Evolutionary conservation across 2,329 filamentous ascomycete species (phyloP).

Genomic region (Moelleriella libera): DNA sequence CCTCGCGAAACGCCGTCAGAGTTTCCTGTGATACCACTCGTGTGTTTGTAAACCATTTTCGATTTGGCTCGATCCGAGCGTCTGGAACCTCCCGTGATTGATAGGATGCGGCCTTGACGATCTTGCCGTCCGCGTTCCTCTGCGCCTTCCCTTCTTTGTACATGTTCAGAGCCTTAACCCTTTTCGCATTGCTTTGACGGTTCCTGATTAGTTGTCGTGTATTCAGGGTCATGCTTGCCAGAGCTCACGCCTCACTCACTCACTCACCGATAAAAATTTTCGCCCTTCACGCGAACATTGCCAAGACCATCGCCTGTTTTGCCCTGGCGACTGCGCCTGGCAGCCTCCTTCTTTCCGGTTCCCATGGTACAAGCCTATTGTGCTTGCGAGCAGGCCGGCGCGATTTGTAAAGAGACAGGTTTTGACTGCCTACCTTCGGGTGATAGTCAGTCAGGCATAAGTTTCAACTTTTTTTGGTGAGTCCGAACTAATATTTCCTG

Average conservation of each 20-base stretch:
- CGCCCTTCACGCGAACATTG: constrained; percentile 88
- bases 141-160: constrained; percentile 76
- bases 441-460: no score
- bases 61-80: constrained; percentile 85
- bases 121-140: constrained; percentile 69
- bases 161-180: constrained; percentile 79
- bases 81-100: constrained; percentile 71
- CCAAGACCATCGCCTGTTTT: constrained; percentile 75
- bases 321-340: constrained; percentile 70
- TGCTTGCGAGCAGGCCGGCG: neutral
- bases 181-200: constrained; percentile 51
- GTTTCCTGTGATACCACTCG: constrained; percentile 80
- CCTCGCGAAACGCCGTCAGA: constrained; percentile 73
- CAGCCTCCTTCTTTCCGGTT: constrained; percentile 81
- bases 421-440: no score
- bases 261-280: constrained; percentile 85
- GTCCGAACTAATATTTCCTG: no score
- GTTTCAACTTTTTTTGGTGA: no score
- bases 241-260: neutral
- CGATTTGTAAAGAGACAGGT: neutral
- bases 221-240: constrained; percentile 2
- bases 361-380: constrained; percentile 45
- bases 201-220: constrained; percentile 1
- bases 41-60: constrained; percentile 97
- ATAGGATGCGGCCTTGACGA: constrained; percentile 71